A percentile compares a stretch with the other conserved stretches of the same genome.
phyloP scores from a whole-genome alignment of 2,329 filamentous ascomycete genomes.

The Albophoma yamanashiensis region DNA sequence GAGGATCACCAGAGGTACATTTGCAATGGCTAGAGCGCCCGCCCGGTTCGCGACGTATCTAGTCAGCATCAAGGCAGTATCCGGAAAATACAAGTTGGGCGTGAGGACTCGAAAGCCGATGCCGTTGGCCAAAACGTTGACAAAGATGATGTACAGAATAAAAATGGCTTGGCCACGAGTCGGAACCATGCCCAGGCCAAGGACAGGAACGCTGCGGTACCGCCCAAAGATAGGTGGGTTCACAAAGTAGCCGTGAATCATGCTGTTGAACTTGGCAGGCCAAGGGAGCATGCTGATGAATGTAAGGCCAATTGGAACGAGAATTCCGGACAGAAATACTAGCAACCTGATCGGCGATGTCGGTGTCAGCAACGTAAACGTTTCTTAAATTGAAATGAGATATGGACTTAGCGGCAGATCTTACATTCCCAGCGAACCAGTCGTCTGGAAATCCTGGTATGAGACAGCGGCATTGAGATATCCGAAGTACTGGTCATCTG shows the following conservation, averaged over 20 bases:
- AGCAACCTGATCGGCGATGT: not conserved
- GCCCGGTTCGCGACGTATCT: conserved; percentile 27
- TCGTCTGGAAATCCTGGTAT: not conserved
- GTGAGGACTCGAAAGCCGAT: conserved; percentile 14
- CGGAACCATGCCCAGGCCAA: conserved; percentile 18
- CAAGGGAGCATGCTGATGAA: not conserved
- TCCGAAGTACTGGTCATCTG: not conserved
- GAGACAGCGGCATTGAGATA: not conserved
- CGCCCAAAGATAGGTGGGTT: conserved; percentile 14
- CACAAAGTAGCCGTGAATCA: conserved; percentile 14
- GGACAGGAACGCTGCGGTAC: conserved; percentile 11
- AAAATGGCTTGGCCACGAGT: conserved; percentile 32
- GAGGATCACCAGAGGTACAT: conserved; percentile 30
- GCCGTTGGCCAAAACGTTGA: conserved; percentile 24
- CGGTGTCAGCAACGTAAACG: not conserved
- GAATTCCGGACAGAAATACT: not conserved
- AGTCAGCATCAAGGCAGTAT: conserved; percentile 14
- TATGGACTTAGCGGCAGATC: not conserved
- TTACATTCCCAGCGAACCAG: not conserved
- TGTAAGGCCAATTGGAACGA: not conserved
- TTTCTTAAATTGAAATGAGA: not conserved
- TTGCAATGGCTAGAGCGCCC: conserved; percentile 27
- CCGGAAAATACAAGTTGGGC: conserved; percentile 18
- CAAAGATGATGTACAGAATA: conserved; percentile 25
- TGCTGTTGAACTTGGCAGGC: conserved; percentile 5